Base-by-base conservation (phyloP, 2,329 filamentous ascomycete species). In the Curvularia verruculosa region DNA sequence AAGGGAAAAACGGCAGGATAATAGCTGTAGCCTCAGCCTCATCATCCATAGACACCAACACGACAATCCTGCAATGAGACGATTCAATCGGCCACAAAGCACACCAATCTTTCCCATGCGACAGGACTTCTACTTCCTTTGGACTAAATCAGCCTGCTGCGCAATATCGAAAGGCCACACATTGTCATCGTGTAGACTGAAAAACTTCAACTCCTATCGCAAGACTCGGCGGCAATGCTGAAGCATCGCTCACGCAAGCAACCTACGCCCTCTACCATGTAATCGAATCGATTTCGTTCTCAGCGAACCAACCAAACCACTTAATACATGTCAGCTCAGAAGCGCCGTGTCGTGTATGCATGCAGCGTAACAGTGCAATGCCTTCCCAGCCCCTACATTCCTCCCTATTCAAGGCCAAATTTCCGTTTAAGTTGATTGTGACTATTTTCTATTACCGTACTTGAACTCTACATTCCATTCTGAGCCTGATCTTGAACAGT, bases 181-280 rank as follows among this genome's bases (percentile, higher is more conserved):
- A 10, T 47, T 37, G 13, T 26, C 49, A 8, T 53, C 43, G 13
- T 52, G 43, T 5, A 52, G 7, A 29, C 10, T 41, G 4, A 29
- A 36, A 44, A 43, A 52, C 28, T 52, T 2, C 23, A 9, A 13
- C 34, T 43, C 28, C 40, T 52, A 5, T 37, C 24, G 3, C 52
- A 55, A 24, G 34, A 41, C n/a, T 26, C 34, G 3, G 48, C 28
- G 21, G 26, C 21, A n/a, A 36, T 47, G 21, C 52, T n/a, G 21
- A 47, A 24, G 43, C 54, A 57, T 13, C 40, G 39, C 15, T 31
- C 49, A 8, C 49, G 44, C 44, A 40, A 3, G n/a, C 45, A 40
- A 19, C 34, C 10, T 6, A 12, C 7, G 15, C 13, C 18, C 19
- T 53, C 39, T 24, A 12, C 41, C 18, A n/a, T n/a, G n/a, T n/a